These are phyloP conservation scores for Penicillium lividum DNA, from an alignment of 495 filamentous ascomycete genomes.

Conservation along the genomic window DNA sequence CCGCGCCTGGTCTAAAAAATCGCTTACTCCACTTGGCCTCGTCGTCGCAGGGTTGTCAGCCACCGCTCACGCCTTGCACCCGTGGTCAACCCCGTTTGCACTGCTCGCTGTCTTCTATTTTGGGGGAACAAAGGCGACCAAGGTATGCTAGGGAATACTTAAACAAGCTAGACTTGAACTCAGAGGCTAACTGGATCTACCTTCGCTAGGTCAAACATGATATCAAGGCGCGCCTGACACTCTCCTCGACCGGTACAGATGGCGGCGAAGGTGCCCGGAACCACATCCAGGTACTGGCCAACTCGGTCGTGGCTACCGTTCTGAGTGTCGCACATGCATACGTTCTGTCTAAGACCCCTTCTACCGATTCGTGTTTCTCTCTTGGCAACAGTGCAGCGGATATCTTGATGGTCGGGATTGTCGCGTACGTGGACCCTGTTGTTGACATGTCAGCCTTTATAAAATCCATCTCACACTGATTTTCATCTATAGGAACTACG, in stretches of 20 bases:
- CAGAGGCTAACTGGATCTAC: conserved; percentile 10
- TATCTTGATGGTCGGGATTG: conserved; percentile 58
- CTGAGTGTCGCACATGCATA: conserved; percentile 71
- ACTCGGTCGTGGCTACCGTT: conserved; percentile 75
- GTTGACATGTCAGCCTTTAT: background rate
- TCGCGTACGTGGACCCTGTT: conserved; percentile 35
- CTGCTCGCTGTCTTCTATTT: conserved; percentile 86
- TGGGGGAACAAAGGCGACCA: conserved; percentile 79
- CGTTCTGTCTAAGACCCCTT: conserved; percentile 44
- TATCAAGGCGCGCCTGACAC: conserved; percentile 77
- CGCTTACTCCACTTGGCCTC: conserved; percentile 73
- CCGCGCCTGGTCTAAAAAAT: conserved; percentile 70
- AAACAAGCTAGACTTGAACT: background rate
- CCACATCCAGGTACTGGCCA: conserved; percentile 88
- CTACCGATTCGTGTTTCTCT: conserved; percentile 36
- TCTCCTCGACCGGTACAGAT: conserved; percentile 67
- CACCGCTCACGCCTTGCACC: conserved; percentile 78
- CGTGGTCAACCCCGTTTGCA: conserved; percentile 85
- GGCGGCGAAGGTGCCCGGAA: conserved; percentile 81
- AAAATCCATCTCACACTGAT: background rate
- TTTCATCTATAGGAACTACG: conserved; percentile 64
- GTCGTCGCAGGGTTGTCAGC: conserved; percentile 70
- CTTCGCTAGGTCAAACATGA: conserved; percentile 72
- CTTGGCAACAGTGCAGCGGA: conserved; percentile 41
- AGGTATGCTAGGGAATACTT: conserved; percentile 46